Conservation (phyloP, 495 filamentous ascomycete species). For the Friedmanniomyces endolithicus region DNA sequence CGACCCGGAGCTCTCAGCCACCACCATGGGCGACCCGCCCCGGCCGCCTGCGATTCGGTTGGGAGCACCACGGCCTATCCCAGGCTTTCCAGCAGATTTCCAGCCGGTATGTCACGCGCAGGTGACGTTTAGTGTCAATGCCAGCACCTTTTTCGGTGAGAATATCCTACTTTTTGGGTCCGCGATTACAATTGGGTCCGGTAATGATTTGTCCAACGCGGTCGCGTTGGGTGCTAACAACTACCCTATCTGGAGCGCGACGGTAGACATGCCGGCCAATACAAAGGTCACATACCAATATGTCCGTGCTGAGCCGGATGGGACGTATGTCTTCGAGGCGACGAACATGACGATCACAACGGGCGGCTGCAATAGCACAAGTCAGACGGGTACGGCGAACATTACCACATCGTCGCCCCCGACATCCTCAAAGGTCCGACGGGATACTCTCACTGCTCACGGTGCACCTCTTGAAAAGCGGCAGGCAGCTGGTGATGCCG, state of each 20-base stretch:
- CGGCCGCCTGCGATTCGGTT: slow-evolving; percentile 49
- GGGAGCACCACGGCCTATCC: slow-evolving; percentile 42
- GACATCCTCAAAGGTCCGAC: background rate
- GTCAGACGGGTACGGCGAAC: background rate
- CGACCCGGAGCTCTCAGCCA: slow-evolving; percentile 43
- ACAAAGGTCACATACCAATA: slow-evolving; percentile 14
- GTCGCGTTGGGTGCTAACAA: slow-evolving; percentile 4
- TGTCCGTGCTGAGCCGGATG: slow-evolving; percentile 10
- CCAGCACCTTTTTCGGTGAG: slow-evolving; percentile 14
- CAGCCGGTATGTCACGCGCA: slow-evolving; percentile 41
- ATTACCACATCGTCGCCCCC: slow-evolving; percentile 9
- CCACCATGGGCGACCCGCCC: slow-evolving; percentile 51
- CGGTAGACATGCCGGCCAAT: slow-evolving; percentile 15
- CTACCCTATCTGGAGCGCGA: slow-evolving; percentile 18
- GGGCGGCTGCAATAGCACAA: slow-evolving; percentile 11
- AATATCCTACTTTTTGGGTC: slow-evolving; percentile 11
- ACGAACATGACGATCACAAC: slow-evolving; percentile 17
- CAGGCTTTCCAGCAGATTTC: slow-evolving; percentile 60
- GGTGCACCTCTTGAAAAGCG: slow-evolving; percentile 4
- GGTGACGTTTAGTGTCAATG: slow-evolving; percentile 18
- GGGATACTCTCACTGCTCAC: background rate
- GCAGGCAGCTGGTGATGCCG: slow-evolving; percentile 22
- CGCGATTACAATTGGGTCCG: slow-evolving; percentile 9
- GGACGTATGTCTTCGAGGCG: slow-evolving; percentile 16
- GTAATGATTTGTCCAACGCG: slow-evolving; percentile 8